These are phyloP conservation scores for Zasmidium angulare DNA, from an alignment of 2,329 filamentous ascomycete species.

Conservation along the genomic window DNA sequence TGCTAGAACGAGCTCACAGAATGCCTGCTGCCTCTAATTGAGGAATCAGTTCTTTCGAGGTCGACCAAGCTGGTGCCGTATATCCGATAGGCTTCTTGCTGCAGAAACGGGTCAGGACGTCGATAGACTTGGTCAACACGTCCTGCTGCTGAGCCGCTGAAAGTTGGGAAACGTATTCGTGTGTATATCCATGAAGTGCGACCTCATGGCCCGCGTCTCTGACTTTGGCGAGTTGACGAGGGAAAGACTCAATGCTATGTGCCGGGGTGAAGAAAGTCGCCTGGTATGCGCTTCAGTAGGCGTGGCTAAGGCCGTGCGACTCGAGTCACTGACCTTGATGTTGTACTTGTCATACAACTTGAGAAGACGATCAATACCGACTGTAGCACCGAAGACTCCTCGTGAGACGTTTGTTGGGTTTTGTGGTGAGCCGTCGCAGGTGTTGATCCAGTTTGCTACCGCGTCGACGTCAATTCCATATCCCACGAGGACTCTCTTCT, in stretches of 20 bases:
- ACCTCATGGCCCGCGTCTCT: conserved; percentile 45
- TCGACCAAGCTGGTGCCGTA: conserved; percentile 46
- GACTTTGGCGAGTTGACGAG: conserved; percentile 48
- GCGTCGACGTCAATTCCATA: conserved; percentile 46
- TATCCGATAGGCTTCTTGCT: conserved; percentile 36
- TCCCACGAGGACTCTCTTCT: conserved; percentile 40
- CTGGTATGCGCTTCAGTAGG: too few species aligned
- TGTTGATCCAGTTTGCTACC: conserved; percentile 44
- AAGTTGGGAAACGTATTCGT: conserved; percentile 38
- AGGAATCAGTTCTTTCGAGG: conserved; percentile 39
- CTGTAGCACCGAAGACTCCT: conserved; percentile 43
- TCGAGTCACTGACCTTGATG: conserved; percentile 35
- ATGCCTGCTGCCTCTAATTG: conserved; percentile 45
- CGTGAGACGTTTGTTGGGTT: conserved; percentile 42
- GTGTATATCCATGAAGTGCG: conserved; percentile 43
- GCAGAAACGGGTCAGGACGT: conserved; percentile 16
- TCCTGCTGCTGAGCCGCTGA: conserved; percentile 37
- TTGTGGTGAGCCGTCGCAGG: conserved; percentile 20
- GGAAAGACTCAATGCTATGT: conserved; percentile 50
- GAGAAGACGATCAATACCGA: conserved; percentile 43
- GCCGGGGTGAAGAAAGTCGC: conserved; percentile 43
- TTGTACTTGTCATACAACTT: conserved; percentile 43
- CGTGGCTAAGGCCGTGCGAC: too few species aligned
- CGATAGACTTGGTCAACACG: conserved; percentile 40
- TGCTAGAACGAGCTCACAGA: conserved; percentile 13